phyloP scores from a whole-genome alignment of 2,329 filamentous ascomycete species.

The Graphilbum ipis-grandicollis region DNA sequence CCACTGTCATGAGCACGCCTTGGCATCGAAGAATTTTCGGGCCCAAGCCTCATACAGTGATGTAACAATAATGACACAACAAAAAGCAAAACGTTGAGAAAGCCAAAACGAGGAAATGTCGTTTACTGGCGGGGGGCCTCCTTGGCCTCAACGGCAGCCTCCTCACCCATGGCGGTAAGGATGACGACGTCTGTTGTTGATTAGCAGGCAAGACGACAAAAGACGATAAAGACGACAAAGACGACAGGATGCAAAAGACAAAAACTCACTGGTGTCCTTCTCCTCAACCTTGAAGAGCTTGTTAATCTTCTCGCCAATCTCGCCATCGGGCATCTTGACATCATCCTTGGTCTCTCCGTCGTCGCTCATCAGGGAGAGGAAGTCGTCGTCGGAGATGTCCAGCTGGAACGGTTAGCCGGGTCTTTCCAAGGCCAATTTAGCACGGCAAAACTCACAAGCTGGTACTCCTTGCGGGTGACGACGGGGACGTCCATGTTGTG shows the following conservation, averaged over 20 bases:
- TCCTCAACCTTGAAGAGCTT: constrained; percentile 63
- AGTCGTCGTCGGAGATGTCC: constrained; percentile 84
- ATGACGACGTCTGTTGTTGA: constrained; percentile 93
- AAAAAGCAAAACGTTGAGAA: constrained; percentile 2
- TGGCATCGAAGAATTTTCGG: neutral
- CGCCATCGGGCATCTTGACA: constrained; percentile 80
- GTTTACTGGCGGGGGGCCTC: constrained; percentile 48
- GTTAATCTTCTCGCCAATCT: constrained; percentile 72
- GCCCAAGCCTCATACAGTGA: constrained; percentile 3
- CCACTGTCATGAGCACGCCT: neutral
- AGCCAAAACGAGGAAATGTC: neutral
- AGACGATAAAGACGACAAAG: no score
- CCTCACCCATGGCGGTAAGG: constrained; percentile 91
- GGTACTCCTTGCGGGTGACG: constrained; percentile 78
- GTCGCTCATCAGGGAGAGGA: constrained; percentile 84
- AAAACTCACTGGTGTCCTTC: constrained; percentile 86
- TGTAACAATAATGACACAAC: constrained; percentile 5
- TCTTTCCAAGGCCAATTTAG: no score
- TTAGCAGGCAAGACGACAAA: no score
- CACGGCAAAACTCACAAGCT: constrained; percentile 89
- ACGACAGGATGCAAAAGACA: no score
- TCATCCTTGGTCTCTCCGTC: constrained; percentile 84
- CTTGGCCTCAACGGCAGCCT: constrained; percentile 84
- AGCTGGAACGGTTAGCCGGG: no score
- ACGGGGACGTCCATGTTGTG: constrained; percentile 96